Evolutionary conservation across 495 filamentous ascomycete genomes (phyloP).

Genomic region (Lophiotrema nucula): DNA sequence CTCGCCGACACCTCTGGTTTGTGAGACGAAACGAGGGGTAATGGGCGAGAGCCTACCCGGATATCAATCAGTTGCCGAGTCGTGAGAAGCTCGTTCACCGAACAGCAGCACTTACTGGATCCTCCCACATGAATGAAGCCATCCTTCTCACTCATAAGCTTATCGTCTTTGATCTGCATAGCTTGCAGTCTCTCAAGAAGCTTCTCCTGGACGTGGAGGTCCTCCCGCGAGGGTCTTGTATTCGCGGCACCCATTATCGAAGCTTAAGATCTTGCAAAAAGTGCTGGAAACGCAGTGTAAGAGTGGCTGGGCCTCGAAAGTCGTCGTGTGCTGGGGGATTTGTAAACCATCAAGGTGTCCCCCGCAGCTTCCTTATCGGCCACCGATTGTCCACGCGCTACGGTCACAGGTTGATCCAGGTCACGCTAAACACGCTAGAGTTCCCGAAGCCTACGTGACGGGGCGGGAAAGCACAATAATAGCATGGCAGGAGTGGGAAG

Average conservation of each 20-base stretch:
- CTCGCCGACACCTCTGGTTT: slow-evolving; percentile 46
- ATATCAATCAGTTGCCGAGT: too few relatives aligned
- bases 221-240: slow-evolving; percentile 40
- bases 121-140: slow-evolving; percentile 49
- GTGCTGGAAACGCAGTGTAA: too few relatives aligned
- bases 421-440: background rate
- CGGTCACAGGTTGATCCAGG: background rate
- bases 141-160: slow-evolving; percentile 41
- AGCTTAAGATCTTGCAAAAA: too few relatives aligned
- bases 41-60: slow-evolving; percentile 23
- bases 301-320: background rate
- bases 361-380: background rate
- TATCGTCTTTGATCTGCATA: slow-evolving; percentile 37
- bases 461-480: too few relatives aligned
- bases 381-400: background rate
- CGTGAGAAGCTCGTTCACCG: background rate
- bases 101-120: too few relatives aligned
- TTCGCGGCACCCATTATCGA: slow-evolving; percentile 51
- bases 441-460: too few relatives aligned
- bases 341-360: background rate
- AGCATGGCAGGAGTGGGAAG: too few relatives aligned
- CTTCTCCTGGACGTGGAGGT: slow-evolving; percentile 42
- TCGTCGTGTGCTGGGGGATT: background rate
- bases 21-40: slow-evolving; percentile 9
- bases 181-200: slow-evolving; percentile 46